phyloP scores from a whole-genome alignment of 2,329 filamentous ascomycete genomes.

The Venturia oleaginea region DNA sequence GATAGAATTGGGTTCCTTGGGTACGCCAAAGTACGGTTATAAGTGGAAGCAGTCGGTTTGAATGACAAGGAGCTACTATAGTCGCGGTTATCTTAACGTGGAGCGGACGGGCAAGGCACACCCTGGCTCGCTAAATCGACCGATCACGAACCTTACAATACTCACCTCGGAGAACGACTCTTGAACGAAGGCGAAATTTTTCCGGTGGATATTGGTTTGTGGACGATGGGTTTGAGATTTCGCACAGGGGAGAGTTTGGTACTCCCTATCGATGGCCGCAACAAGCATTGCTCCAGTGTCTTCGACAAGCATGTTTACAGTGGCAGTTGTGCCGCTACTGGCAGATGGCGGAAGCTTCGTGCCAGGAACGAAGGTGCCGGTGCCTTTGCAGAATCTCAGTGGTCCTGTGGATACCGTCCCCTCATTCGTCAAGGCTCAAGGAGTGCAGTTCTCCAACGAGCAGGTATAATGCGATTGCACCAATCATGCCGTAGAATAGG shows the following conservation, averaged over 20 bases:
- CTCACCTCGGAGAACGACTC: background rate
- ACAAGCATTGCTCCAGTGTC: background rate
- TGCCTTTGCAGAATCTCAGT: background rate
- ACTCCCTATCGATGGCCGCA: background rate
- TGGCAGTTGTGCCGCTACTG: background rate
- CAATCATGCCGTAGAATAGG: background rate
- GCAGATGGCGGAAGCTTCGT: background rate
- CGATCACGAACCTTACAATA: background rate
- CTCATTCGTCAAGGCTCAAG: background rate
- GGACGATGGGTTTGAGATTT: background rate
- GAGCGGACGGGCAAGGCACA: background rate
- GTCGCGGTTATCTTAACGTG: background rate
- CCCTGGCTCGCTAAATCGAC: background rate
- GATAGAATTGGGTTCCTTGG: background rate
- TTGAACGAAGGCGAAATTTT: background rate
- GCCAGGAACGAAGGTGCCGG: background rate
- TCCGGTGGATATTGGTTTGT: background rate
- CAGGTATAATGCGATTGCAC: background rate
- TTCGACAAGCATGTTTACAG: background rate
- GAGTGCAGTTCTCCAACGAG: background rate
- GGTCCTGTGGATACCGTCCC: background rate
- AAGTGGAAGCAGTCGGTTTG: background rate
- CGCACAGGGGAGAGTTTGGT: background rate
- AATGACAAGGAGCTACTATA: background rate
- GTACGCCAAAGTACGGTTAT: conserved; percentile 4